Conservation (phyloP, 2,329 filamentous ascomycete genomes). For the Aureobasidium vineae region DNA sequence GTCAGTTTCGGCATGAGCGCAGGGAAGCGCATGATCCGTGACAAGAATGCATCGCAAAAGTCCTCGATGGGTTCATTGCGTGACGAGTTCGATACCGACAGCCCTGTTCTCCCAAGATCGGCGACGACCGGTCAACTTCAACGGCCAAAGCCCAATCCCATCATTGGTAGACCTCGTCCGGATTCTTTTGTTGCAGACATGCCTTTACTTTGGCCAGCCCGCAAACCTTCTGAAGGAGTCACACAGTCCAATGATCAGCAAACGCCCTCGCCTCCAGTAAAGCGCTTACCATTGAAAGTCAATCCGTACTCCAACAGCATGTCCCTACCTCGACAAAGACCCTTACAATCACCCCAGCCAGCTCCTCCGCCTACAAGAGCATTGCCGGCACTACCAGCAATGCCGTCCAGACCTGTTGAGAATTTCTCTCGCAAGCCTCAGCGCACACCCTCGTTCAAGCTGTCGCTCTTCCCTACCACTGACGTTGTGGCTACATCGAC, state of each 20-base stretch:
- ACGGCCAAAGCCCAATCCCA: conserved; percentile 1
- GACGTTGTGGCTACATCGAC: conserved; percentile 10
- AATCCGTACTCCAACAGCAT: conserved; percentile 4
- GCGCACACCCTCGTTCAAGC: conserved; percentile 25
- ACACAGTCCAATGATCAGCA: background rate
- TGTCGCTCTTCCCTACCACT: conserved; percentile 31
- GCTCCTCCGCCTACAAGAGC: conserved; percentile 12
- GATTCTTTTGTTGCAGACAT: conserved; percentile 35
- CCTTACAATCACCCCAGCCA: background rate
- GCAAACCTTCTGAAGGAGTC: background rate
- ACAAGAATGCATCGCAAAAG: conserved; percentile 12
- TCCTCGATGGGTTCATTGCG: conserved; percentile 3
- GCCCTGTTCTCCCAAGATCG: conserved; percentile 4
- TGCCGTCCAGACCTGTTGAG: conserved; percentile 3
- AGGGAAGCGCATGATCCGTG: conserved; percentile 12
- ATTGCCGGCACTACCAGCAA: conserved; percentile 12
- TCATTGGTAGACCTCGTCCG: conserved; percentile 29
- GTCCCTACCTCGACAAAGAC: background rate
- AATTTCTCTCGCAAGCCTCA: conserved; percentile 21
- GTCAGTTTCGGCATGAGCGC: conserved; percentile 18
- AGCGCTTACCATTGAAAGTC: conserved; percentile 15
- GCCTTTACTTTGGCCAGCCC: conserved; percentile 27
- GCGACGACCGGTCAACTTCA: conserved; percentile 5
- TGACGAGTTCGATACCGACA: conserved; percentile 1
- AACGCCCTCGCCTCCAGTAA: background rate